A percentile compares a stretch with the other conserved stretches of the same genome.
Conservation (phyloP, 2,329 filamentous ascomycete genomes). For the Trichoderma aggressivum region DNA sequence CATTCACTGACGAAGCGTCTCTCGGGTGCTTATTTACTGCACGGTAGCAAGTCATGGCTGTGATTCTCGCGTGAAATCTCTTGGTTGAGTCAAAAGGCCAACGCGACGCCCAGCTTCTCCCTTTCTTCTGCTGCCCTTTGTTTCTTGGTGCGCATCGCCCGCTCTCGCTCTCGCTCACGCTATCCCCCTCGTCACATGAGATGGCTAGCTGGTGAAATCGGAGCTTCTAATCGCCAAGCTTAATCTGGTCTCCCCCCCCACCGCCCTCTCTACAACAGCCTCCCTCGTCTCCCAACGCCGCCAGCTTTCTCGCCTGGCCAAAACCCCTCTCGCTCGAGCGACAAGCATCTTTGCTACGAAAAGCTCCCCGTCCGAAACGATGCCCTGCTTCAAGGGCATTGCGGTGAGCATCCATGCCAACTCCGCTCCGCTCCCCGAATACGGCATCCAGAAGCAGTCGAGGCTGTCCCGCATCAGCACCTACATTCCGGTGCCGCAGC, state of each 20-base stretch:
- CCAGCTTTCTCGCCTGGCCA: conserved; percentile 14
- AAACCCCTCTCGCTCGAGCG: not conserved
- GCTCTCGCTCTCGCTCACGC: not conserved
- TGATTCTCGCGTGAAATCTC: not conserved
- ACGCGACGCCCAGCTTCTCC: not conserved
- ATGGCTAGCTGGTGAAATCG: conserved; percentile 25
- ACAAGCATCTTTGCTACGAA: not conserved
- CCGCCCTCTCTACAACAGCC: conserved; percentile 12
- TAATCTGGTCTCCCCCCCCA: conserved; percentile 18
- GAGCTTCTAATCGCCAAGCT: conserved; percentile 20
- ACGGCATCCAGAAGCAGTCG: conserved; percentile 92
- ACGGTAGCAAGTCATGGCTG: conserved; percentile 1
- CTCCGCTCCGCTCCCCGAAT: conserved; percentile 78
- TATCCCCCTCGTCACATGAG: conserved; percentile 14
- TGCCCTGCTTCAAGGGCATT: conserved; percentile 99
- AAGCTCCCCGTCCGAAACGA: conserved; percentile 37
- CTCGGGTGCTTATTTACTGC: conserved; percentile 18
- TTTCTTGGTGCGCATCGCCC: not conserved
- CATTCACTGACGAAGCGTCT: conserved; percentile 7
- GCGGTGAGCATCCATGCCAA: conserved; percentile 92
- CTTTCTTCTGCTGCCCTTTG: not conserved
- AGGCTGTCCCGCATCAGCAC: conserved; percentile 89
- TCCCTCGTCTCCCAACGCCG: conserved; percentile 15
- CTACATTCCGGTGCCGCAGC: conserved; percentile 92
- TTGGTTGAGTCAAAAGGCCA: conserved; percentile 6